These are phyloP conservation scores for Bimuria novae-zelandiae DNA, from an alignment of 2,329 filamentous ascomycete species.

Conservation along the genomic window DNA sequence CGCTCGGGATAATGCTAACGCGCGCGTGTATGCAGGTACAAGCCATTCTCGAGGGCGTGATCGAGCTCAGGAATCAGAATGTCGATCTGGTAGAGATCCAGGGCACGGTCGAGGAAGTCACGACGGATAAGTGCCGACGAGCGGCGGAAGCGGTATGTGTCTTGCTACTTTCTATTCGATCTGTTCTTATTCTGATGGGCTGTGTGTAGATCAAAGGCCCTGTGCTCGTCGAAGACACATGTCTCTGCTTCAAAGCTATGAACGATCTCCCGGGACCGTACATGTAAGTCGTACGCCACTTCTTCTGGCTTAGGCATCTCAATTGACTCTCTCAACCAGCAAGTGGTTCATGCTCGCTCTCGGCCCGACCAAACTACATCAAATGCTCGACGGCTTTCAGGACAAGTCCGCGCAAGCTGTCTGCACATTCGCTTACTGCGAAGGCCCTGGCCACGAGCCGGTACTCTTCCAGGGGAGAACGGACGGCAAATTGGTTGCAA, in stretches of 20 bases:
- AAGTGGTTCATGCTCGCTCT: constrained; percentile 92
- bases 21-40: constrained; percentile 59
- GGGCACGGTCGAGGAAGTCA: constrained; percentile 89
- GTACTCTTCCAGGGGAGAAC: constrained; percentile 92
- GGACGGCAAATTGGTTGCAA: constrained; percentile 80
- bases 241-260: constrained; percentile 88
- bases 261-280: constrained; percentile 93
- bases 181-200: constrained; percentile 8
- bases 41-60: constrained; percentile 74
- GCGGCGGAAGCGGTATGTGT: constrained; percentile 74
- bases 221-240: constrained; percentile 94
- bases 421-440: constrained; percentile 92
- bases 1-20: background rate
- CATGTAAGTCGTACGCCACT: constrained; percentile 66
- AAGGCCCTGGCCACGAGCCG: constrained; percentile 81
- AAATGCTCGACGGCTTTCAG: constrained; percentile 82
- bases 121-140: constrained; percentile 79
- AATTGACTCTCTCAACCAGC: constrained; percentile 52
- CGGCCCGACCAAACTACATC: constrained; percentile 85
- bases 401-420: constrained; percentile 93
- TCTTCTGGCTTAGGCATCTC: background rate
- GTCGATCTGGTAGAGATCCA: constrained; percentile 89
- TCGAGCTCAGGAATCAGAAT: constrained; percentile 73
- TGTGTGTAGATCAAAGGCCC: constrained; percentile 72
- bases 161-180: background rate